phyloP scores from a whole-genome alignment of 1,139 yeast genomes.

The Yamadazyma diddensiae region DNA sequence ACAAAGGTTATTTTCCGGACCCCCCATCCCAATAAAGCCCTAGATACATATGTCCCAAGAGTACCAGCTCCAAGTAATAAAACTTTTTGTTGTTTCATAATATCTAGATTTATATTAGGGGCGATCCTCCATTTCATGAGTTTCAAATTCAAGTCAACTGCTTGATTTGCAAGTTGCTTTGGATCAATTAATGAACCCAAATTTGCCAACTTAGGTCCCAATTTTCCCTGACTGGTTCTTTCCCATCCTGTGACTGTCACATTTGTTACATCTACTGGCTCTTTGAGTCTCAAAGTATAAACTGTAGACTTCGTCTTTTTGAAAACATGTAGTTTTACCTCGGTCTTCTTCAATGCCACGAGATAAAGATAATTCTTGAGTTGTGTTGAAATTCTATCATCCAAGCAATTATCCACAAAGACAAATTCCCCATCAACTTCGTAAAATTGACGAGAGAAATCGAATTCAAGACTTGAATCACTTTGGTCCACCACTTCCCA shows the following conservation, averaged over 20 bases:
- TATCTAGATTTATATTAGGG: slow-evolving; percentile 71
- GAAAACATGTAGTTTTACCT: slow-evolving; percentile 38
- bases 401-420: slow-evolving; percentile 60
- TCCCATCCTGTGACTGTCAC: slow-evolving; percentile 84
- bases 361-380: slow-evolving; percentile 63
- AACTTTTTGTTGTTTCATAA: slow-evolving; percentile 57
- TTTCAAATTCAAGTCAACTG: slow-evolving; percentile 84
- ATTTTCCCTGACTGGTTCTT: slow-evolving; percentile 64
- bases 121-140: slow-evolving; percentile 97
- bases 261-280: slow-evolving; percentile 2
- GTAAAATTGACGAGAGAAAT: slow-evolving; percentile 5
- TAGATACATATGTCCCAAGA: slow-evolving; percentile 84
- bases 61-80: slow-evolving; percentile 95
- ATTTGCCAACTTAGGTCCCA: slow-evolving; percentile 82
- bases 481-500: slow-evolving; percentile 26
- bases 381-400: slow-evolving; percentile 55
- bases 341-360: slow-evolving; percentile 42
- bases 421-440: slow-evolving; percentile 30
- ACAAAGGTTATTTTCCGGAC: slow-evolving; percentile 80
- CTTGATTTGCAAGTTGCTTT: slow-evolving; percentile 76
- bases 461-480: slow-evolving; percentile 6
- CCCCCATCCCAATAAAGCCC: slow-evolving; percentile 93
- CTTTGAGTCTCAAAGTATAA: slow-evolving; percentile 5
- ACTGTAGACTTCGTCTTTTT: slow-evolving; percentile 12
- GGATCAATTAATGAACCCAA: slow-evolving; percentile 82